Evolutionary conservation across 108 stramenopile species (phyloP).

Genomic region (Cyclotella baltica): DNA sequence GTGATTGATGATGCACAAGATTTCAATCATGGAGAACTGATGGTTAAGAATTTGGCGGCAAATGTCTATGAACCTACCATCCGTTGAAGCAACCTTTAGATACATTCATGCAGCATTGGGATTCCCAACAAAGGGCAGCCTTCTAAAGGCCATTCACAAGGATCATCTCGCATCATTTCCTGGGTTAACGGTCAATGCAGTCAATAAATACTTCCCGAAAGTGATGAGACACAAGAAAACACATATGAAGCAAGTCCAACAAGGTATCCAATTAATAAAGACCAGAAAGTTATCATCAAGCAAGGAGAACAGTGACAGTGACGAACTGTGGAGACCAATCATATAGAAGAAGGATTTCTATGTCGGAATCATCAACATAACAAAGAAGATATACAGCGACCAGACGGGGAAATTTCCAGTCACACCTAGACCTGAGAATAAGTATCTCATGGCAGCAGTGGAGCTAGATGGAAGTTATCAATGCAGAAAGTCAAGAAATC

Average conservation of each 20-base stretch:
- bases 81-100: not conserved
- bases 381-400: not conserved
- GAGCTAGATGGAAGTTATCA: not conserved
- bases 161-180: not conserved
- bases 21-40: not conserved
- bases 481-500: not conserved
- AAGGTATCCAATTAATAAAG: not conserved
- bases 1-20: not conserved
- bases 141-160: too few relatives aligned
- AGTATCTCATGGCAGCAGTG: not conserved
- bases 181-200: not conserved
- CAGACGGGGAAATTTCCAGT: not conserved
- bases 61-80: slow-evolving; percentile 10
- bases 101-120: not conserved
- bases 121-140: not conserved
- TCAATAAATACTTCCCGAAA: not conserved
- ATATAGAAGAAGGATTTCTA: not conserved
- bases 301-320: not conserved
- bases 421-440: not conserved
- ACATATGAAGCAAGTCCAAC: not conserved
- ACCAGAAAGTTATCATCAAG: not conserved
- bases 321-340: not conserved
- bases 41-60: not conserved
- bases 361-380: not conserved
- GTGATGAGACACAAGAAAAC: too few relatives aligned